Conservation (phyloP, 2,329 filamentous ascomycete genomes). For the Pseudogymnoascus sp. region DNA sequence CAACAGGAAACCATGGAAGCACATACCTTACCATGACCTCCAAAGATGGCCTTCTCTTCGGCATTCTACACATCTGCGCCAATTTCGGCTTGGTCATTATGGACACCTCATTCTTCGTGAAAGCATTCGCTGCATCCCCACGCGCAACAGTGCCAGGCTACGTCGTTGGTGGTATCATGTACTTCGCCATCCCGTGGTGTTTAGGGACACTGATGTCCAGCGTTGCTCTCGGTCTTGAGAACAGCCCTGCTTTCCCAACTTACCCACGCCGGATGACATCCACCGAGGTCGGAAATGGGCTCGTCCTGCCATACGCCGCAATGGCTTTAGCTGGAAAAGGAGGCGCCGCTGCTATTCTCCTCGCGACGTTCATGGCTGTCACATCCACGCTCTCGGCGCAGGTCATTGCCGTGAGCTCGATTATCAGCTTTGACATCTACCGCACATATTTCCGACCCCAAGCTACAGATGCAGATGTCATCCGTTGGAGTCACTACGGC, state of each 20-base stretch:
- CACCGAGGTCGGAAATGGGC: slow-evolving; percentile 59
- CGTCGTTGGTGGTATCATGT: slow-evolving; percentile 42
- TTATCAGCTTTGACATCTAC: slow-evolving; percentile 79
- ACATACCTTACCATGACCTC: slow-evolving; percentile 50
- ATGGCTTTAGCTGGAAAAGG: slow-evolving; percentile 62
- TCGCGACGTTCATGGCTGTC: slow-evolving; percentile 72
- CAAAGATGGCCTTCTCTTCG: slow-evolving; percentile 43
- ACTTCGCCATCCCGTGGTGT: slow-evolving; percentile 47
- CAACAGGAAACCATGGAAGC: slow-evolving; percentile 44
- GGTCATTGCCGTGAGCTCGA: slow-evolving; percentile 75
- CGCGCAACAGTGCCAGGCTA: slow-evolving; percentile 44
- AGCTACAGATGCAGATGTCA: slow-evolving; percentile 46
- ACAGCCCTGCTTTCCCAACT: slow-evolving; percentile 42
- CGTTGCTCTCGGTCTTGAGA: slow-evolving; percentile 40
- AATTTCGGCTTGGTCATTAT: slow-evolving; percentile 48
- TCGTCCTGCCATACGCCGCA: slow-evolving; percentile 63
- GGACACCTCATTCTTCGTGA: slow-evolving; percentile 46
- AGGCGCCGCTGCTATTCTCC: slow-evolving; percentile 55
- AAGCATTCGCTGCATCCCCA: slow-evolving; percentile 41
- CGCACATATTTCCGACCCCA: slow-evolving; percentile 71
- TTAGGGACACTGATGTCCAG: slow-evolving; percentile 44
- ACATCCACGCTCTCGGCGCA: slow-evolving; percentile 75
- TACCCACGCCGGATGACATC: slow-evolving; percentile 60
- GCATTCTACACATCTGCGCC: slow-evolving; percentile 39
- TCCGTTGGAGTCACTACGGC: slow-evolving; percentile 43